Evolutionary conservation across 1,139 yeast species (phyloP), one percentile per base, ranked within the genome.

Genomic region (Candida labiduridarum): DNA sequence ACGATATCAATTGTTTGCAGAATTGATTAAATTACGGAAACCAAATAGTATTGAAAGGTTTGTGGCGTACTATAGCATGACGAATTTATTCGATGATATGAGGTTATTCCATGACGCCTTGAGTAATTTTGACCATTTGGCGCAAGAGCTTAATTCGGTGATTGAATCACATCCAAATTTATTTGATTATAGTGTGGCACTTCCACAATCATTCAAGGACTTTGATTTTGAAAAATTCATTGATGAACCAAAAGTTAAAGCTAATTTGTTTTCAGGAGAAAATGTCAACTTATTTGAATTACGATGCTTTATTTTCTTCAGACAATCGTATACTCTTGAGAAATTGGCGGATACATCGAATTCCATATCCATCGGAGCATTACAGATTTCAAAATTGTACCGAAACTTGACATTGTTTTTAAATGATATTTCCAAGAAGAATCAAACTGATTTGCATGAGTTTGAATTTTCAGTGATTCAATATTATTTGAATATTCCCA

Each of bases 51-150:
- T 56, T 4, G 54, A 56, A 5, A 45, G 52, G 39, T 48, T 59
- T 46, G 39, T 49, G 45, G 44, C 57, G 31, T 61, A 64, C 48
- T 58, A 71, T 40, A 53, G 57, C 10, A 58, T 69, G 41, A 71
- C 75, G 11, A 60, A 63, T 34, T 56, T 70, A 1, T 65, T 69
- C 53, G 79, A 78, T 46, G 78, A 79, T 46, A 72, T 87, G 71
- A 72, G 74, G 44, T 67, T 87, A 4, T 69, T 74, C 47, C 86
- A 82, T 48, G 94, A 87, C 49, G 75, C 91, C 0, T 64, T 84
- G 41, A 63, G 63, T 2, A 71, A 77, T 9, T 81, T 80, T 54
- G 75, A 75, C 46, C 79, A 78, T 44, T 64, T 72, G 10, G 56
- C 60, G 6, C 51, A 50, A 7, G 67, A 66, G 5, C 57, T 75